Evolutionary conservation across 2,329 filamentous ascomycete species (phyloP), one percentile per base, ranked within the genome.

Genomic region (Mollisia scopiformis): DNA sequence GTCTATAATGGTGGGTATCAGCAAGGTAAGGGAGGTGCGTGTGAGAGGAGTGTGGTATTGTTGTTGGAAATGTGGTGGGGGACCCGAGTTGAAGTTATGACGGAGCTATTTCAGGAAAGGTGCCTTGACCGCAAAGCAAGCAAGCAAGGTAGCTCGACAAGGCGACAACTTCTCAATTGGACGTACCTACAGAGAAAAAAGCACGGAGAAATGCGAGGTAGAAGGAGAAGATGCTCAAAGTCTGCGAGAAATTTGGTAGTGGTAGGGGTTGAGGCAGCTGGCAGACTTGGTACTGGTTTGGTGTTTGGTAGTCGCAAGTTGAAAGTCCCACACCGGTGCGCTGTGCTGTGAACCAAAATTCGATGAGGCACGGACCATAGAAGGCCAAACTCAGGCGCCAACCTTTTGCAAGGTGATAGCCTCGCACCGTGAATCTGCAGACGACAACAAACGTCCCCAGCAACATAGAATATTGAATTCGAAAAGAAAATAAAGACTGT

Each of bases 171-270:
- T 55, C 66, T 55, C 66, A 65, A 71, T 68, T 67, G 67, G 28
- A 71, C 68, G 37, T 69, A 71, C 68, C 67, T 66, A 56, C 27
- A 61, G 35, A 58, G 55, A 37, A 64, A 67, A 37, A n/a, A n/a
- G n/a, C n/a, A n/a, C n/a, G n/a, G n/a, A n/a, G 51, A 57, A 41
- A 28, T 52, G 61, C 39, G 23, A 55, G n/a, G n/a, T 27, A 27
- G 21, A 43, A 37, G 35, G 28, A 23, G 21, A 41, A 19, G 43
- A 30, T 30, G 25, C 16, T 37, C 21, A 35, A 11, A 55, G 49
- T 49, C 41, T 33, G 55, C 57, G 61, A 53, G 16, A 58, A 53
- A 28, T 21, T 19, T 28, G 23, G 43, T 5, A 47, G n/a, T n/a
- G n/a, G n/a, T n/a, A n/a, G n/a, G n/a, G n/a, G n/a, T n/a, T n/a